Percentiles rank a stretch among this genome's conserved stretches.
Conservation (phyloP, 768 basidiomycete genomes). For the Pleurotus tuoliensis region DNA sequence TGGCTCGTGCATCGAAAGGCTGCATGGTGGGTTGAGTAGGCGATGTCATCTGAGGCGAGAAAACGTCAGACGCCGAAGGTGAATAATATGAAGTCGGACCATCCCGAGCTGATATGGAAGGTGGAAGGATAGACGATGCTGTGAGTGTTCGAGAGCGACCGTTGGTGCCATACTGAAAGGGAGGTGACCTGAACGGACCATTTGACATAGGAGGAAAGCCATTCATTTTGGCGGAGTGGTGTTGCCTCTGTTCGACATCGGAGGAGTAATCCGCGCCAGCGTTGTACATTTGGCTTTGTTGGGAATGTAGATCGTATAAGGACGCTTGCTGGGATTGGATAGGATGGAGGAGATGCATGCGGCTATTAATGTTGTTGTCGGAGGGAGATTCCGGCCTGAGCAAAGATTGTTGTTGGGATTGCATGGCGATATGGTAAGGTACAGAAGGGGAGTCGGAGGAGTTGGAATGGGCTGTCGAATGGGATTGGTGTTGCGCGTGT, state of each 20-base stretch:
- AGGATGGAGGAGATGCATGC: constrained; percentile 24
- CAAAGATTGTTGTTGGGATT: constrained; percentile 36
- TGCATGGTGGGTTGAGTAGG: constrained; percentile 34
- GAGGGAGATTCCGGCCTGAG: constrained; percentile 48
- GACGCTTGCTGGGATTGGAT: constrained; percentile 28
- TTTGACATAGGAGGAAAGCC: constrained; percentile 26
- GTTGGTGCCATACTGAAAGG: constrained; percentile 37
- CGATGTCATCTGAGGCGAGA: constrained; percentile 32
- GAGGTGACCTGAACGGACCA: constrained; percentile 16
- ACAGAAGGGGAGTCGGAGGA: constrained; percentile 55
- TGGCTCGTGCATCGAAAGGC: constrained; percentile 31
- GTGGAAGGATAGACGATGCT: constrained; percentile 27
- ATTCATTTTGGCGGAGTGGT: constrained; percentile 30
- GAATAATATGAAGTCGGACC: constrained; percentile 25
- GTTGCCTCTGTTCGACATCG: constrained; percentile 36
- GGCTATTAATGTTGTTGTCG: constrained; percentile 30
- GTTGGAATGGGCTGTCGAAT: constrained; percentile 42
- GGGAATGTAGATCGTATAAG: constrained; percentile 27
- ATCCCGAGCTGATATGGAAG: constrained; percentile 34
- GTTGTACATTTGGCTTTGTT: constrained; percentile 29
- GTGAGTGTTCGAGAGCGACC: constrained; percentile 38
- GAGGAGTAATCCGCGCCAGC: constrained; percentile 32
- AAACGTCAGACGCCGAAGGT: constrained; percentile 27
- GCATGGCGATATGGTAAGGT: constrained; percentile 49
- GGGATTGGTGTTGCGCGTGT: constrained; percentile 40